These are phyloP conservation scores for Pulveroboletus sp. DNA, from an alignment of 768 basidiomycete genomes.

Conservation along the genomic window DNA sequence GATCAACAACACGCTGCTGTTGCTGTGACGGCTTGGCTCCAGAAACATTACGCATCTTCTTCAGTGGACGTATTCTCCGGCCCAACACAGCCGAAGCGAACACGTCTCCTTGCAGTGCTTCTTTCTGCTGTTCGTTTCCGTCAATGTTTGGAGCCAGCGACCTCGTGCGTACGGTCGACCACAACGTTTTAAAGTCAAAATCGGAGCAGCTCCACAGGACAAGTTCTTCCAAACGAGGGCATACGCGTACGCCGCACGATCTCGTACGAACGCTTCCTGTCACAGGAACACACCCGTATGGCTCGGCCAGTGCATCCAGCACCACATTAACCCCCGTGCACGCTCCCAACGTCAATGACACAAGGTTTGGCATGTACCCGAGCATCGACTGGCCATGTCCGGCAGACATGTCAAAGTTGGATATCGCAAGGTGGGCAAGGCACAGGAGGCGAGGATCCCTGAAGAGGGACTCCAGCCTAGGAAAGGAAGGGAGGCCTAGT, in stretches of 20 bases:
- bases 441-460: constrained; percentile 50
- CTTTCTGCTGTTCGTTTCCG: constrained; percentile 12
- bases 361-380: constrained; percentile 48
- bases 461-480: constrained; percentile 49
- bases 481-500: constrained; percentile 32
- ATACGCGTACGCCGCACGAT: constrained; percentile 40
- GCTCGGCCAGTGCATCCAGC: constrained; percentile 38
- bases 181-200: constrained; percentile 35
- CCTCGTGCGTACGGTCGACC: constrained; percentile 36
- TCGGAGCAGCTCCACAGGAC: constrained; percentile 49
- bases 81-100: constrained; percentile 25
- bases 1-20: background rate
- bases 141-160: constrained; percentile 12
- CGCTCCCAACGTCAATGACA: constrained; percentile 42
- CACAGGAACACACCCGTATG: constrained; percentile 24
- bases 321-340: constrained; percentile 41
- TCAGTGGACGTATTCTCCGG: constrained; percentile 35
- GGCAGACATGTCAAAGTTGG: constrained; percentile 39
- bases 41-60: constrained; percentile 19
- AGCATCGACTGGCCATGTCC: constrained; percentile 41
- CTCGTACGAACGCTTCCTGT: constrained; percentile 11
- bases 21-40: constrained; percentile 2
- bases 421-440: constrained; percentile 48
- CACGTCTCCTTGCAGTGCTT: constrained; percentile 13
- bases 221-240: constrained; percentile 47